These are phyloP conservation scores for Mortierella sp. DNA, from an alignment of 371 early-diverging fungal species.

Conservation along the genomic window DNA sequence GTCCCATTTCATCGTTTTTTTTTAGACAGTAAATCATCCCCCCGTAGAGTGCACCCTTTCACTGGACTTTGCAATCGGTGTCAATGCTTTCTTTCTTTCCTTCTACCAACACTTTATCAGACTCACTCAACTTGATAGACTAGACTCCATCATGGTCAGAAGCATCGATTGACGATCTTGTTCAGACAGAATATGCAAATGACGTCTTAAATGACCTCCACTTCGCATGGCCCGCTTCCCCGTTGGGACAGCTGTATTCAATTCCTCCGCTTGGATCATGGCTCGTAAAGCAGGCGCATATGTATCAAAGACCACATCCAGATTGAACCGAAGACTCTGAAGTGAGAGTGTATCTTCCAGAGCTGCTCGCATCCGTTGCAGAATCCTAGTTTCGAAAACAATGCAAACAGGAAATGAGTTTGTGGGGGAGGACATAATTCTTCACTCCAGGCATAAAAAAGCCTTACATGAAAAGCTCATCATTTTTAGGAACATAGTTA, in stretches of 20 bases:
- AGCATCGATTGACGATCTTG: slow-evolving; percentile 8
- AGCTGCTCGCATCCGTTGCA: slow-evolving; percentile 31
- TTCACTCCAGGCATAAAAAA: neutral
- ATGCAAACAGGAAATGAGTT: neutral
- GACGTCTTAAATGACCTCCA: slow-evolving; percentile 35
- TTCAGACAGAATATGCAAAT: slow-evolving; percentile 33
- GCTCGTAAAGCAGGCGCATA: slow-evolving; percentile 35
- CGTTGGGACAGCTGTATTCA: slow-evolving; percentile 31
- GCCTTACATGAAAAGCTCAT: slow-evolving; percentile 22
- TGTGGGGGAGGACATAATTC: neutral
- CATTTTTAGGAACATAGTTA: slow-evolving; percentile 28
- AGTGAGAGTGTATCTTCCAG: slow-evolving; percentile 36
- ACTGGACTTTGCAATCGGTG: too few species aligned
- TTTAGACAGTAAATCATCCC: too few species aligned
- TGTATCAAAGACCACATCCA: slow-evolving; percentile 16
- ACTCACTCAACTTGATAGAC: too few species aligned
- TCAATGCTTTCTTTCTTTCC: too few species aligned
- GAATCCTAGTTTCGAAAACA: slow-evolving; percentile 9
- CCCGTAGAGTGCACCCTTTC: too few species aligned
- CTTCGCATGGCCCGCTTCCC: slow-evolving; percentile 49
- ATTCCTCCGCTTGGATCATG: slow-evolving; percentile 29
- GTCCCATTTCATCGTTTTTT: too few species aligned
- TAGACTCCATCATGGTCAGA: slow-evolving; percentile 1
- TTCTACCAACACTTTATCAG: too few species aligned
- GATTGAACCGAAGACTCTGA: slow-evolving; percentile 34